Conservation (phyloP, 768 basidiomycete species). For the Leccinellum albellum region DNA sequence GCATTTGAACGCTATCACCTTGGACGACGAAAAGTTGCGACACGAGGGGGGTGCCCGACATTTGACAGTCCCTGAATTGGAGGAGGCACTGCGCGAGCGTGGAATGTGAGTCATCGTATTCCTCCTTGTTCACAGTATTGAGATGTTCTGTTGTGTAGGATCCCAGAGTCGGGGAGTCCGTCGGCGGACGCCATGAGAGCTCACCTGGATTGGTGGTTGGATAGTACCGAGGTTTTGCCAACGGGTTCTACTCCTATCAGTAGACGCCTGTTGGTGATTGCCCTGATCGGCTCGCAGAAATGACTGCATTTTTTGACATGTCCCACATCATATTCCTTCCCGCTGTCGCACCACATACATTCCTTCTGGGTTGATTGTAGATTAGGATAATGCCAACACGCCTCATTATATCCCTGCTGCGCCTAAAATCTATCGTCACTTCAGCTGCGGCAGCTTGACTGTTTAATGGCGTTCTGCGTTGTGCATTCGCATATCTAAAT, state of each 20-base stretch:
- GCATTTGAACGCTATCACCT: slow-evolving; percentile 39
- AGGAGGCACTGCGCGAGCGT: slow-evolving; percentile 68
- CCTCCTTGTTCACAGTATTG: background rate
- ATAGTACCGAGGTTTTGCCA: slow-evolving; percentile 37
- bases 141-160: slow-evolving; percentile 32
- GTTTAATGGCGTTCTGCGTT: too few species aligned
- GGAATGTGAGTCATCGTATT: slow-evolving; percentile 56
- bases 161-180: slow-evolving; percentile 31
- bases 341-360: background rate
- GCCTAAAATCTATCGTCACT: too few species aligned
- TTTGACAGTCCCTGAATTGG: slow-evolving; percentile 53
- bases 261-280: slow-evolving; percentile 51
- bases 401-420: background rate
- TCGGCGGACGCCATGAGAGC: slow-evolving; percentile 43
- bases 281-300: slow-evolving; percentile 32
- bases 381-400: slow-evolving; percentile 8
- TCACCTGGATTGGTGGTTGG: slow-evolving; percentile 64
- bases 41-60: slow-evolving; percentile 42
- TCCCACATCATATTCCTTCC: background rate
- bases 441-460: too few species aligned
- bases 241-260: slow-evolving; percentile 38
- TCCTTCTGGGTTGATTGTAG: slow-evolving; percentile 11
- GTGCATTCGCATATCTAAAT: too few species aligned
- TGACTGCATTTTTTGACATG: slow-evolving; percentile 4
- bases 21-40: slow-evolving; percentile 63